phyloP scores from a whole-genome alignment of 352 stramenopile species.

The Globisporangium parvum region DNA sequence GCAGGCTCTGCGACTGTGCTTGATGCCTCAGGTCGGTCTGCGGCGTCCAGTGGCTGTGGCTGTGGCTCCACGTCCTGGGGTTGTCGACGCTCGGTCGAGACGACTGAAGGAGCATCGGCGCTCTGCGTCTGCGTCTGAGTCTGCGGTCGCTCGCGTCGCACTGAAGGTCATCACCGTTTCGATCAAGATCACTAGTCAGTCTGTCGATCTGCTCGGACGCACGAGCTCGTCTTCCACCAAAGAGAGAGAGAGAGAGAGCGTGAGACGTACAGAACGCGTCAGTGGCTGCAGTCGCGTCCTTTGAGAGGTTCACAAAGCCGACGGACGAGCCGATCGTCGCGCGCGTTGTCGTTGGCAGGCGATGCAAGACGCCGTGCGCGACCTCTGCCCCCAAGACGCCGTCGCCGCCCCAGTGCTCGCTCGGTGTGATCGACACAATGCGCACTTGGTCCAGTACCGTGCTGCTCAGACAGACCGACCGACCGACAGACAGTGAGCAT shows the following conservation, averaged over 20 bases:
- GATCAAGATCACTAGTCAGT: background rate
- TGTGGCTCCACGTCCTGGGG: background rate
- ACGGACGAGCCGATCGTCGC: conserved; percentile 57
- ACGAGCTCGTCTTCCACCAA: background rate
- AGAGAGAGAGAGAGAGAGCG: background rate
- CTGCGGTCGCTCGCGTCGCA: conserved; percentile 9
- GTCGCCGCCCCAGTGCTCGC: conserved; percentile 84
- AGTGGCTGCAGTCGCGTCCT: conserved; percentile 63
- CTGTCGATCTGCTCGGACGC: background rate
- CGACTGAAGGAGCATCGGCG: background rate
- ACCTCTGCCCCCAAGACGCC: conserved; percentile 94
- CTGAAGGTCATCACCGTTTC: conserved; percentile 1
- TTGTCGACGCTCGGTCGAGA: too few relatives aligned
- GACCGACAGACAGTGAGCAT: conserved; percentile 4
- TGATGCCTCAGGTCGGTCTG: background rate
- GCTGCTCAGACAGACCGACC: conserved; percentile 20
- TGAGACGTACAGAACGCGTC: conserved; percentile 67
- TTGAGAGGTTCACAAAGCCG: conserved; percentile 72
- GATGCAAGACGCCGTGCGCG: conserved; percentile 94
- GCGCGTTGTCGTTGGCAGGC: conserved; percentile 76
- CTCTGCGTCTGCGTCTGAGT: background rate
- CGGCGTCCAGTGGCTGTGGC: too few relatives aligned
- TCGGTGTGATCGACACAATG: conserved; percentile 82
- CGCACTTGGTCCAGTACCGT: conserved; percentile 91
- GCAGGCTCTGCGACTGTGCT: background rate